phyloP scores from a whole-genome alignment of 352 stramenopile species.

The Phytophthora constricta region DNA sequence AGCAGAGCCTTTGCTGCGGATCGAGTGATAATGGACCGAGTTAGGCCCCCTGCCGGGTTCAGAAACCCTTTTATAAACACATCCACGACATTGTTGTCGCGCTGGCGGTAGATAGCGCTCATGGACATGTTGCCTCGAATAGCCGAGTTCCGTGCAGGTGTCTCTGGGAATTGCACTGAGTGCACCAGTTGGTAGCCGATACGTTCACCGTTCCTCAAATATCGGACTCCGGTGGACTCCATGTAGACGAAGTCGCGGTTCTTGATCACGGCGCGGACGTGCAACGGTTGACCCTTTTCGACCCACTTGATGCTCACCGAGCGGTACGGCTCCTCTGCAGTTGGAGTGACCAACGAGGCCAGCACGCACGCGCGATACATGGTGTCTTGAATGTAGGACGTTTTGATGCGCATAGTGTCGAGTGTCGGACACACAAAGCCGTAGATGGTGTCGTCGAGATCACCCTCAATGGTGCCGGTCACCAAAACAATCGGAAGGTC shows the following conservation, averaged over 20 bases:
- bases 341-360: slow-evolving; percentile 36
- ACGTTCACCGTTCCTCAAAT: slow-evolving; percentile 44
- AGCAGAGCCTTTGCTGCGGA: slow-evolving; percentile 34
- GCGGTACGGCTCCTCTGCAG: slow-evolving; percentile 34
- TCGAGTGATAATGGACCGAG: slow-evolving; percentile 36
- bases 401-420: slow-evolving; percentile 46
- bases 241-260: slow-evolving; percentile 65
- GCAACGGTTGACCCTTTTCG: slow-evolving; percentile 34
- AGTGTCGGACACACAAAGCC: slow-evolving; percentile 38
- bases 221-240: slow-evolving; percentile 48
- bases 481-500: slow-evolving; percentile 42
- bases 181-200: slow-evolving; percentile 63
- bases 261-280: slow-evolving; percentile 38
- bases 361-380: slow-evolving; percentile 38
- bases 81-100: slow-evolving; percentile 45
- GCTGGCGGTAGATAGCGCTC: slow-evolving; percentile 45
- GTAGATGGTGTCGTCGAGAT: slow-evolving; percentile 50
- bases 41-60: slow-evolving; percentile 35
- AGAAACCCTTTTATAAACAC: slow-evolving; percentile 42
- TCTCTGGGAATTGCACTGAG: slow-evolving; percentile 47
- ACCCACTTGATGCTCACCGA: slow-evolving; percentile 48
- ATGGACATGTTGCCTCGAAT: slow-evolving; percentile 59
- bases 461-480: slow-evolving; percentile 40
- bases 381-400: slow-evolving; percentile 41
- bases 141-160: slow-evolving; percentile 18